A percentile compares a stretch with the other conserved stretches of the same genome.
Conservation (phyloP, 441 rosid species). For the Pelargonium myrrhifolium region DNA sequence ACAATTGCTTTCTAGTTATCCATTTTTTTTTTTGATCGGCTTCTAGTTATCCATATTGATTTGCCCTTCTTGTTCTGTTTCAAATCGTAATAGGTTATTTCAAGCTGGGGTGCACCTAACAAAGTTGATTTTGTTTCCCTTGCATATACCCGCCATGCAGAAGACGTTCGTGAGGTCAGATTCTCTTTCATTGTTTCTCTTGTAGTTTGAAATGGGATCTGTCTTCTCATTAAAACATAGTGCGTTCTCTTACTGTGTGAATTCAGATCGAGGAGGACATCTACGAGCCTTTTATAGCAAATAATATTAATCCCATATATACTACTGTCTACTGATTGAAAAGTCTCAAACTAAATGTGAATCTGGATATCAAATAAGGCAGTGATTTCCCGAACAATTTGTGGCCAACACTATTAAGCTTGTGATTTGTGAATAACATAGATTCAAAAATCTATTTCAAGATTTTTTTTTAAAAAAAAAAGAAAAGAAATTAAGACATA, state of each 20-base stretch:
- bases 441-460: background rate
- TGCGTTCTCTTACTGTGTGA: background rate
- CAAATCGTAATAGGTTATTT: conserved; percentile 14
- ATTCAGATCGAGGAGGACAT: background rate
- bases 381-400: background rate
- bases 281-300: background rate
- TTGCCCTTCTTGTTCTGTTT: conserved; percentile 1
- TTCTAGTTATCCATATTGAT: background rate
- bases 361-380: background rate
- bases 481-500: background rate
- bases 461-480: too few relatives aligned
- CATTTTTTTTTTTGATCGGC: too few relatives aligned
- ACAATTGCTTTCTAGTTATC: background rate
- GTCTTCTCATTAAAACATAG: conserved; percentile 2
- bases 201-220: background rate
- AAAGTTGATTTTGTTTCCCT: conserved; percentile 22
- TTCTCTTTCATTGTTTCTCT: background rate
- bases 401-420: conserved; percentile 4
- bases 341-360: background rate
- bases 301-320: background rate
- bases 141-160: conserved; percentile 20
- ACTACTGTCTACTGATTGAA: background rate
- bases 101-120: conserved; percentile 21
- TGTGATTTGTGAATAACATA: background rate
- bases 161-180: conserved; percentile 21